phyloP scores from a whole-genome alignment of 352 stramenopile genomes.

The Globisporangium polare region DNA sequence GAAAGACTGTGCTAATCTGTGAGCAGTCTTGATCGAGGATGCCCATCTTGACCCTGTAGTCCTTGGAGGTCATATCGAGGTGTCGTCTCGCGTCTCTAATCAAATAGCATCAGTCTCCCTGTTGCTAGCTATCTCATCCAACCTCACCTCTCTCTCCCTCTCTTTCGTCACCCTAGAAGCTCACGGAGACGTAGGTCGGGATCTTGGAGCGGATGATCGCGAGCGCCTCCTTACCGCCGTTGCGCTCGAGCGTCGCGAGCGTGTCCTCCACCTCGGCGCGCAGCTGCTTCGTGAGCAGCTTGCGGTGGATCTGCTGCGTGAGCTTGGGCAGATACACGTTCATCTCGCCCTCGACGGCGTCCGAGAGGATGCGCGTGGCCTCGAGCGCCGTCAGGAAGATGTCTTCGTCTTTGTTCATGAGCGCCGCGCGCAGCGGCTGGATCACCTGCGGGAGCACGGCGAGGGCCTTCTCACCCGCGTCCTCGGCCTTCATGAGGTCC shows the following conservation, averaged over 20 bases:
- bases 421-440: constrained; percentile 43
- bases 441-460: constrained; percentile 60
- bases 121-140: no score
- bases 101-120: no score
- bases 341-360: constrained; percentile 65
- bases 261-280: constrained; percentile 57
- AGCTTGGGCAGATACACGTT: constrained; percentile 72
- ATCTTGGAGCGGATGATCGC: constrained; percentile 76
- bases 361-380: constrained; percentile 59
- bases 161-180: constrained; percentile 6
- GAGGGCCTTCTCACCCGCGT: constrained; percentile 56
- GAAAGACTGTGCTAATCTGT: no score
- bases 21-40: not conserved
- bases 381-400: constrained; percentile 68
- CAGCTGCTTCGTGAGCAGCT: constrained; percentile 56
- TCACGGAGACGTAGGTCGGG: constrained; percentile 63
- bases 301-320: constrained; percentile 76
- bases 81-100: not conserved
- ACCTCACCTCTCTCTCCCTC: not conserved
- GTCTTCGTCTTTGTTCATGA: constrained; percentile 72
- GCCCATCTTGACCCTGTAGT: not conserved
- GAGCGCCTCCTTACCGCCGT: constrained; percentile 71
- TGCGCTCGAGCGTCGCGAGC: constrained; percentile 58
- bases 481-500: constrained; percentile 58
- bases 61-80: not conserved